These are phyloP conservation scores for Saitozyma podzolica DNA, from an alignment of 768 basidiomycete genomes.

Conservation along the genomic window DNA sequence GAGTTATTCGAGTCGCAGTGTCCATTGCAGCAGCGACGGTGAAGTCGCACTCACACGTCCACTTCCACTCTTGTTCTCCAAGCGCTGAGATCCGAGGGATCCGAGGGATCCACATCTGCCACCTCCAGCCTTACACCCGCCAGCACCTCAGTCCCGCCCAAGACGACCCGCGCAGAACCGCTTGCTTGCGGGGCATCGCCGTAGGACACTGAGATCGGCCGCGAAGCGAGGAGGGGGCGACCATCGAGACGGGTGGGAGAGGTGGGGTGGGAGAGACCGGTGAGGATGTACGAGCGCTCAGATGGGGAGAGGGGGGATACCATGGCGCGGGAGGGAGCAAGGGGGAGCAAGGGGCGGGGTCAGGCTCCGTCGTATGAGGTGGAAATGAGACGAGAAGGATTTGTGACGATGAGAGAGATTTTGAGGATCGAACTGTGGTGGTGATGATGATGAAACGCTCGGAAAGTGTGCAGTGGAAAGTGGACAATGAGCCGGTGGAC, in stretches of 20 bases:
- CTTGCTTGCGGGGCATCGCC: constrained; percentile 49
- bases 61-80: constrained; percentile 49
- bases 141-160: constrained; percentile 45
- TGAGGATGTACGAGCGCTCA: constrained; percentile 45
- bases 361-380: too few relatives aligned
- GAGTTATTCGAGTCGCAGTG: not conserved
- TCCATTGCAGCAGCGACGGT: not conserved
- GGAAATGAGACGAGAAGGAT: too few relatives aligned
- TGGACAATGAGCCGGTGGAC: too few relatives aligned
- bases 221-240: constrained; percentile 30
- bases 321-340: constrained; percentile 13
- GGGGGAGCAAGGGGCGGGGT: not conserved
- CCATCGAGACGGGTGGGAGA: constrained; percentile 45
- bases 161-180: constrained; percentile 41
- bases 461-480: too few relatives aligned
- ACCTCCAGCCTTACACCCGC: constrained; percentile 51
- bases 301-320: constrained; percentile 38
- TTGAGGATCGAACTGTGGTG: too few relatives aligned
- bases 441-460: too few relatives aligned
- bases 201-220: constrained; percentile 38
- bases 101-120: constrained; percentile 26
- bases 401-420: too few relatives aligned
- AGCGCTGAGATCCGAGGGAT: constrained; percentile 21
- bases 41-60: constrained; percentile 42
- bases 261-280: constrained; percentile 40